Evolutionary conservation across 2,329 filamentous ascomycete species (phyloP).

Genomic region (Colletotrichum melonis): DNA sequence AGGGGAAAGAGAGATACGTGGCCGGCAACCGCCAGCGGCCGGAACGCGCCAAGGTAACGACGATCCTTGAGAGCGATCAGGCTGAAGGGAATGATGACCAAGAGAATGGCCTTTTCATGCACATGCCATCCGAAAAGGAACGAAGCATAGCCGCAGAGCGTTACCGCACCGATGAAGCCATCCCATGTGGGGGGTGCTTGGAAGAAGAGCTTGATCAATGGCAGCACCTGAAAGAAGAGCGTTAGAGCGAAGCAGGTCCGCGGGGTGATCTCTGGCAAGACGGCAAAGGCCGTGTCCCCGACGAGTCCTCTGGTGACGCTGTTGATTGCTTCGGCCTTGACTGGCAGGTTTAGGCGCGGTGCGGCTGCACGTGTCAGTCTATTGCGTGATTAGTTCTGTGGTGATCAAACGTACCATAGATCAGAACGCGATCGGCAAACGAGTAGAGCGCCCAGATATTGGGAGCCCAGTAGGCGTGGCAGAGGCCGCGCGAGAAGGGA

Average conservation of each 20-base stretch:
- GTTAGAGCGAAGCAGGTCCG: constrained; percentile 85
- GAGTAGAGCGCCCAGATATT: constrained; percentile 99
- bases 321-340: constrained; percentile 80
- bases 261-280: constrained; percentile 87
- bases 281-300: constrained; percentile 92
- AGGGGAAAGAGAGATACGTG: constrained; percentile 96
- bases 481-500: constrained; percentile 92
- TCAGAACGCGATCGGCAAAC: constrained; percentile 85
- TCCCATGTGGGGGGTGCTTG: constrained; percentile 79
- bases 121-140: constrained; percentile 99
- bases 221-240: constrained; percentile 82
- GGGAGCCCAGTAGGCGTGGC: constrained; percentile 98
- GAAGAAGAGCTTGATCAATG: constrained; percentile 84
- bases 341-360: constrained; percentile 78
- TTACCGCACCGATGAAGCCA: constrained; percentile 88
- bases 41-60: constrained; percentile 90
- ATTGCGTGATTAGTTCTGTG: background rate
- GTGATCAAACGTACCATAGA: constrained; percentile 71
- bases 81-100: constrained; percentile 95
- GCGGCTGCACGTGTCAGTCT: constrained; percentile 70
- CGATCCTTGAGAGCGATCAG: constrained; percentile 91
- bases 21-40: constrained; percentile 90
- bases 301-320: constrained; percentile 95
- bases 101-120: constrained; percentile 94
- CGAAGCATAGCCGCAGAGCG: constrained; percentile 93